Conservation (phyloP, 805 yeast species). For the Priceomyces castillae region DNA sequence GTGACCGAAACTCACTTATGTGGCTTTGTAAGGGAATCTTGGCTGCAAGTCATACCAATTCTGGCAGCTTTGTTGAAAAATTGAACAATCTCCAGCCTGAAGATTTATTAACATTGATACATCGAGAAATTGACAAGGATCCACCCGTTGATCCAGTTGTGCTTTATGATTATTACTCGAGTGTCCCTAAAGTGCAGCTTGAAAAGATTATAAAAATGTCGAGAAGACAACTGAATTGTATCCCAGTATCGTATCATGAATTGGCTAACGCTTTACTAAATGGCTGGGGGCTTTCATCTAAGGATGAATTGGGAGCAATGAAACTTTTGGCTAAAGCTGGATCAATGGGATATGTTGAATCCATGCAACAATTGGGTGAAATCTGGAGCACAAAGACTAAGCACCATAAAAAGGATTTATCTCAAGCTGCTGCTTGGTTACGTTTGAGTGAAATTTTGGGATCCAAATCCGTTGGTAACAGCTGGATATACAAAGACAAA, state of each 20-base stretch:
- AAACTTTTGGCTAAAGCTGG: constrained; percentile 63
- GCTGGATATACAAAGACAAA: constrained; percentile 75
- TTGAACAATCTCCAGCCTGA: constrained; percentile 27
- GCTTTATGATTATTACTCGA: constrained; percentile 22
- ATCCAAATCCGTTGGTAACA: constrained; percentile 58
- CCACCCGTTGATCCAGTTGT: constrained; percentile 25
- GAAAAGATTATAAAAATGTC: constrained; percentile 31
- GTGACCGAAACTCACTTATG: constrained; percentile 50
- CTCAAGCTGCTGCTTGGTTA: constrained; percentile 67
- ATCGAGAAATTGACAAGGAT: constrained; percentile 22
- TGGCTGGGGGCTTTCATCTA: constrained; percentile 52
- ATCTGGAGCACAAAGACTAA: constrained; percentile 62
- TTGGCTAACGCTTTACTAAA: constrained; percentile 55
- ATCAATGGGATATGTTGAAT: constrained; percentile 62
- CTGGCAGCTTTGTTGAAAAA: constrained; percentile 18
- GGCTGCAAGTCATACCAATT: constrained; percentile 4
- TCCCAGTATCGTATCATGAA: constrained; percentile 55
- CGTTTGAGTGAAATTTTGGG: constrained; percentile 64
- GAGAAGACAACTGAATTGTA: constrained; percentile 39
- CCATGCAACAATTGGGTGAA: constrained; percentile 67
- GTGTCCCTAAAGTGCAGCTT: constrained; percentile 22
- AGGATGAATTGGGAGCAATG: constrained; percentile 57
- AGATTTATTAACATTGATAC: constrained; percentile 25
- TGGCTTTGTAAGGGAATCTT: constrained; percentile 57
- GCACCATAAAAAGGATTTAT: constrained; percentile 53